A percentile compares a stretch with the other conserved stretches of the same genome.
phyloP scores from a whole-genome alignment of 2,329 filamentous ascomycete species.

The Penicillium sp. region DNA sequence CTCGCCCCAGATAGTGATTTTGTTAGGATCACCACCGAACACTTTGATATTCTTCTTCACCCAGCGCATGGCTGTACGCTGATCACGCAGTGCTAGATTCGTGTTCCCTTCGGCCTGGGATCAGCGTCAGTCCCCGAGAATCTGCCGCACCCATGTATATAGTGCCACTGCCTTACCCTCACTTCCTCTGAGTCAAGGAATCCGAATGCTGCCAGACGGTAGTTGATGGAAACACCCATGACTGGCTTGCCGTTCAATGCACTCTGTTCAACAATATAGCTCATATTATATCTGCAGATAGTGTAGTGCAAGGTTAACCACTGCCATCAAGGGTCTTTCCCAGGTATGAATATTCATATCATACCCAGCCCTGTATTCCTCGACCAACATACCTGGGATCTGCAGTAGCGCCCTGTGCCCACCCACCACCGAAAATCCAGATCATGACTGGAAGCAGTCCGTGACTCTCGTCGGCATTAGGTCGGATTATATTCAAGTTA shows the following conservation, averaged over 20 bases:
- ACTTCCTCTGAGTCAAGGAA: conserved; percentile 33
- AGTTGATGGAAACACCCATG: conserved; percentile 34
- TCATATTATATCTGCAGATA: conserved; percentile 31
- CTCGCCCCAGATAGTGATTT: conserved; percentile 39
- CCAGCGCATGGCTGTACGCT: conserved; percentile 38
- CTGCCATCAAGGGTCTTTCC: background rate
- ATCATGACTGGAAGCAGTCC: conserved; percentile 28
- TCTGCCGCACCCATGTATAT: background rate
- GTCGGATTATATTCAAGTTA: conserved; percentile 30
- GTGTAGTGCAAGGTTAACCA: background rate
- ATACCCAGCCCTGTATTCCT: background rate
- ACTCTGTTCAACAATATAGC: conserved; percentile 30
- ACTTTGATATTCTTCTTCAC: conserved; percentile 35
- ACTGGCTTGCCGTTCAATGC: conserved; percentile 28
- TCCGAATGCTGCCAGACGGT: conserved; percentile 32
- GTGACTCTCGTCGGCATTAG: background rate
- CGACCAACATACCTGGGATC: conserved; percentile 27
- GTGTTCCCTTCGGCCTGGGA: conserved; percentile 28
- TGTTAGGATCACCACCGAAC: conserved; percentile 34
- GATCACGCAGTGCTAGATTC: conserved; percentile 33
- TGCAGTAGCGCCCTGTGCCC: conserved; percentile 31
- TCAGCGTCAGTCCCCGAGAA: background rate
- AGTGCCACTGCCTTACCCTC: conserved; percentile 14
- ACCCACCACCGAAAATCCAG: conserved; percentile 35
- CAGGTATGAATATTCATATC: too few species aligned